Evolutionary conservation across 176 grass and related monocot species (phyloP), one percentile per base, ranked within the genome.

Genomic region (Ensete ventricosum): DNA sequence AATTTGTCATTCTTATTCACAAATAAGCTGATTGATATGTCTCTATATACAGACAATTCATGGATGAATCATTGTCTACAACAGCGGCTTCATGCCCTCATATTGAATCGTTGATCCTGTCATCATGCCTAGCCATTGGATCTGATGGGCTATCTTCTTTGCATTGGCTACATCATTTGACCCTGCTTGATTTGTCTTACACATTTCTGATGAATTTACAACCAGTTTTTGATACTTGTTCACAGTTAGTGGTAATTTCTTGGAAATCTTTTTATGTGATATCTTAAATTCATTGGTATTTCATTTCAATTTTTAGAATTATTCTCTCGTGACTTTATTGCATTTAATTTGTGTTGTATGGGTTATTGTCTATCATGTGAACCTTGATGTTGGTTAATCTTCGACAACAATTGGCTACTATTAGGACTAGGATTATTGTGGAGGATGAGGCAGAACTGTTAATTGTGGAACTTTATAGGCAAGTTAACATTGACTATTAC

Each of bases 161-260:
- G 80, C 84, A 67, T 76, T 85, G 82, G 68, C 95, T 99, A 73
- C 86, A 73, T 72, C 82, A 79, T 55, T 65, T 99, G 78, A 82
- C 86, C 22, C 86, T 94, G 54, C 90, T 99, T 69, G 95, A 99
- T 82, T 83, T 99, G 17, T 99, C 95, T 66, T 99, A 99, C 70
- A 99, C 95, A n/a, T 99, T 99, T 85, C 76, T 99, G 84, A 69
- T 77, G 12, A 94, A 84, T 79, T 85, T 99, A 78, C 89, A 89
- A 78, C 95, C 95, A 59, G 84, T 99, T 81, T 91, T 99, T 62
- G 78, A 91, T 73, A 87, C 79, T 79, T 99, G 95, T 67, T 88
- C 81, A 20, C 86, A 89, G 78, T 83, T 99, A 72, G 88, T 82
- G 87, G 95, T 97, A 54, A 14, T 25, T 55, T 59, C 25, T 26